Conservation (phyloP, 1,284 basidiomycete genomes). For the Heterobasidion irregulare region DNA sequence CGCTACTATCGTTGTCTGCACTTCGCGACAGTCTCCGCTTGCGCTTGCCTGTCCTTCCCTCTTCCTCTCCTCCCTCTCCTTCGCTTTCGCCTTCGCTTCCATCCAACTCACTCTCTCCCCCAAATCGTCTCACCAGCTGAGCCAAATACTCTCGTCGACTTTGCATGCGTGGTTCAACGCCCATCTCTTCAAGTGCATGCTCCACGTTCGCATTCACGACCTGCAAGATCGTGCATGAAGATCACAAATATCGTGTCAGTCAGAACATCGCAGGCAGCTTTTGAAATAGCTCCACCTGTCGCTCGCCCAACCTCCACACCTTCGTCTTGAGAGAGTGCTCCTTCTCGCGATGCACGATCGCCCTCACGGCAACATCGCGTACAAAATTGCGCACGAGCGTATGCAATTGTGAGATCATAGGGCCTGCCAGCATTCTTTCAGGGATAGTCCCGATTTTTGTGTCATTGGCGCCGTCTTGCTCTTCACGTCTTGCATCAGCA, state of each 20-base stretch:
- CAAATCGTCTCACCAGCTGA: neutral
- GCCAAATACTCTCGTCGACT: constrained; percentile 24
- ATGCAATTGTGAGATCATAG: constrained; percentile 26
- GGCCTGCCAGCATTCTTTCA: constrained; percentile 16
- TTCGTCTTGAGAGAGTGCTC: constrained; percentile 50
- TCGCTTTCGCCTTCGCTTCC: constrained; percentile 2
- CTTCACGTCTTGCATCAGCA: neutral
- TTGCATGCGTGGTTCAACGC: constrained; percentile 21
- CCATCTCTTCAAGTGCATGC: constrained; percentile 36
- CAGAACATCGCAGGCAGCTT: constrained; percentile 4
- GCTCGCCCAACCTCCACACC: constrained; percentile 38
- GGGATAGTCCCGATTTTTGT: neutral
- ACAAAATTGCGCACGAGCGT: constrained; percentile 40
- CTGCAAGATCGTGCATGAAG: constrained; percentile 10
- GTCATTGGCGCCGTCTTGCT: neutral
- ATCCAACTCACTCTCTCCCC: constrained; percentile 5
- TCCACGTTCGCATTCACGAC: constrained; percentile 34
- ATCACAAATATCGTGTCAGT: neutral
- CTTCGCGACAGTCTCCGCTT: too few relatives aligned
- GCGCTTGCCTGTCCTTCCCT: too few relatives aligned
- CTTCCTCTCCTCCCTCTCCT: too few relatives aligned
- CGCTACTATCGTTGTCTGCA: neutral
- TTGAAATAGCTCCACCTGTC: neutral
- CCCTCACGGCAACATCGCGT: constrained; percentile 37
- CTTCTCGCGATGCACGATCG: constrained; percentile 46